Evolutionary conservation across 106 monocot genomes (phyloP).

Genomic region (Dioscorea zingiberensis): DNA sequence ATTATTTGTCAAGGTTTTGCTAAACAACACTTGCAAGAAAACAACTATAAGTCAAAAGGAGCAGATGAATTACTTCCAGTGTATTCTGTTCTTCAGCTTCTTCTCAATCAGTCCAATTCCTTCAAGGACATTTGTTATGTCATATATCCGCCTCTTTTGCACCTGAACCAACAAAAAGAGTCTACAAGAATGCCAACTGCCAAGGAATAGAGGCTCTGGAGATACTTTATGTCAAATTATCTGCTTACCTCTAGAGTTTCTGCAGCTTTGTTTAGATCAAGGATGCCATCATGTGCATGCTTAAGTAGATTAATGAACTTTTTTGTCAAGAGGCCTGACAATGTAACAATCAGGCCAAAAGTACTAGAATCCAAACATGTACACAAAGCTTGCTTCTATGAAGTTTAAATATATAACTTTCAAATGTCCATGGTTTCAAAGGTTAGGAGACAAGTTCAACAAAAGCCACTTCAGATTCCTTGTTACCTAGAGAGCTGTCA

Average conservation of each 20-base stretch:
- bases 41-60: neutral
- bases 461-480: neutral
- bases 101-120: constrained; percentile 95
- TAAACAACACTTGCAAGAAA: neutral
- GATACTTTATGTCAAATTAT: no score
- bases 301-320: constrained; percentile 85
- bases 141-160: constrained; percentile 91
- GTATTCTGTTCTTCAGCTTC: constrained; percentile 77
- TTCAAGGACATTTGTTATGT: constrained; percentile 94
- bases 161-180: constrained; percentile 37
- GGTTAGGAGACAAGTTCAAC: neutral
- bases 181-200: neutral
- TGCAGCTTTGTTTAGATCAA: constrained; percentile 94
- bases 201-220: neutral
- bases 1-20: no score
- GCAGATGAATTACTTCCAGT: constrained; percentile 65
- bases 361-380: neutral
- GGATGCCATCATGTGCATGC: constrained; percentile 70
- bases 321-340: constrained; percentile 70
- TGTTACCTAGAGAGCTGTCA: constrained; percentile 89
- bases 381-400: neutral
- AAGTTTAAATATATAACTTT: neutral
- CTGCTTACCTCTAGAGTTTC: constrained; percentile 65
- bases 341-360: constrained; percentile 4
- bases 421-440: no score